These are phyloP conservation scores for Nevesoporus exiguus DNA, from an alignment of 768 basidiomycete species.

Conservation along the genomic window DNA sequence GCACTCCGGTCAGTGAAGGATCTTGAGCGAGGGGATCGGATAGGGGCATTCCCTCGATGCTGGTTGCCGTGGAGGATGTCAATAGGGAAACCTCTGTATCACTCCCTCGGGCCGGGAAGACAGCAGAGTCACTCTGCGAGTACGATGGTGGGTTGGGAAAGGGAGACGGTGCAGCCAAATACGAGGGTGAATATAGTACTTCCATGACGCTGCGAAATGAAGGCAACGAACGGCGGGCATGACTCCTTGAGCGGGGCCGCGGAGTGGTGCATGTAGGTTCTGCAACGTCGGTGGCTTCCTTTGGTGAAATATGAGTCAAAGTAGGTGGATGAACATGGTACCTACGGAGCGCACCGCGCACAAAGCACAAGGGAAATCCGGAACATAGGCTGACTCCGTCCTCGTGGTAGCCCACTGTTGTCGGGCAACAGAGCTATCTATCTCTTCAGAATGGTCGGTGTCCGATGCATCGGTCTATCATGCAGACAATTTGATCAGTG, in stretches of 20 bases:
- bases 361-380: background rate
- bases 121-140: background rate
- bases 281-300: constrained; percentile 7
- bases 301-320: constrained; percentile 5
- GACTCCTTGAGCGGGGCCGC: background rate
- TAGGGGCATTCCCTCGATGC: background rate
- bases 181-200: constrained; percentile 28
- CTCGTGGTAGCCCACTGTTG: background rate
- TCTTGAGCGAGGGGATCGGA: constrained; percentile 12
- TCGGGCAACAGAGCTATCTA: background rate
- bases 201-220: constrained; percentile 22
- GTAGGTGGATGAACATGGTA: background rate
- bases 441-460: background rate
- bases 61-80: background rate
- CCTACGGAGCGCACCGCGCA: constrained; percentile 6
- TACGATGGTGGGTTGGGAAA: constrained; percentile 23
- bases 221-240: constrained; percentile 9
- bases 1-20: constrained; percentile 17
- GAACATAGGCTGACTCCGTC: background rate
- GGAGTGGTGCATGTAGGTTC: background rate
- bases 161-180: constrained; percentile 4
- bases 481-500: background rate
- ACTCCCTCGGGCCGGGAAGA: background rate
- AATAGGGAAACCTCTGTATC: background rate
- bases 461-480: background rate